phyloP scores from a whole-genome alignment of 2,329 filamentous ascomycete genomes.

The Sporothrix pallida region DNA sequence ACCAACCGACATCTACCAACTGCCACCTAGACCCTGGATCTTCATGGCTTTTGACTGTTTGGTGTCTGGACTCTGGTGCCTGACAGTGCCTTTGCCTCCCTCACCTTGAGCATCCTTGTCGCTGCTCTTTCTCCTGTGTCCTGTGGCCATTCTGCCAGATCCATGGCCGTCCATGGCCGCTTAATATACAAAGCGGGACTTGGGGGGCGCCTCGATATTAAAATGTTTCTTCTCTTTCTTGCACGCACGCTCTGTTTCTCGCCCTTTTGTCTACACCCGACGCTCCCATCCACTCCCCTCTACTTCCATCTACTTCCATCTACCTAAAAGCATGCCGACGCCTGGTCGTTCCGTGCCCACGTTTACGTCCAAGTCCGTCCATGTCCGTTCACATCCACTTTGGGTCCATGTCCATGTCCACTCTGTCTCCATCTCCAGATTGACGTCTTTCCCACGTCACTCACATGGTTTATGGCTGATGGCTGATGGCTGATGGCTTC shows the following conservation, averaged over 20 bases:
- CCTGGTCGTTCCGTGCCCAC: constrained; percentile 27
- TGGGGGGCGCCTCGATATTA: constrained; percentile 17
- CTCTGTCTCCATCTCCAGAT: background rate
- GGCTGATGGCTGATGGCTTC: too few species aligned
- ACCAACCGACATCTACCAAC: background rate
- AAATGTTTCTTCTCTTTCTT: constrained; percentile 14
- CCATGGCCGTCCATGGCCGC: background rate
- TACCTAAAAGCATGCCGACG: constrained; percentile 22
- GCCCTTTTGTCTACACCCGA: background rate
- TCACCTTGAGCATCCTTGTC: background rate
- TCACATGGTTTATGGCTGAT: background rate
- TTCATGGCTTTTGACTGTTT: background rate
- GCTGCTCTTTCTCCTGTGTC: background rate
- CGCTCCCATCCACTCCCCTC: background rate
- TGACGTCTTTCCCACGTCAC: background rate
- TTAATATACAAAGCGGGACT: constrained; percentile 29
- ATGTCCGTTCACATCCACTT: background rate
- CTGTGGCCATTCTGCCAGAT: background rate
- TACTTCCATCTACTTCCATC: constrained; percentile 18
- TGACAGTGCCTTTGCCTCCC: constrained; percentile 1
- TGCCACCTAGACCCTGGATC: background rate
- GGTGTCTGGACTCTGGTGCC: too few species aligned
- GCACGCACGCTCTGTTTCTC: background rate
- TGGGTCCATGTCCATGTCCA: background rate
- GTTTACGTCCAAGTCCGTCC: background rate